Conservation (phyloP, 179 eudicot genomes). For the Camellia oleifera region DNA sequence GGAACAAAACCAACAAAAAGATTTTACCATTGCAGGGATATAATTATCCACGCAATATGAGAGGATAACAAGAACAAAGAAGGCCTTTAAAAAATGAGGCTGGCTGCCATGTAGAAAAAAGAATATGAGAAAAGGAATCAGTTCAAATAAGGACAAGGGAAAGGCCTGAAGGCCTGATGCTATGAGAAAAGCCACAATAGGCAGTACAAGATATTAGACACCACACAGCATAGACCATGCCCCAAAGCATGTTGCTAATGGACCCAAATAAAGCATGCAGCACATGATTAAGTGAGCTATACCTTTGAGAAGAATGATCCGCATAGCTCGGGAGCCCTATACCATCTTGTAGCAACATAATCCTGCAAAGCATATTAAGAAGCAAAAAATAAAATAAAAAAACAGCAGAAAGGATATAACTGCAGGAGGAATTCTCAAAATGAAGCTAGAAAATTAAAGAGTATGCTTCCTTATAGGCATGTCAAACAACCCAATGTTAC, state of each 20-base stretch:
- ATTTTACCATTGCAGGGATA: not conserved
- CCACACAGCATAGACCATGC: not conserved
- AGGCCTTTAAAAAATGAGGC: not conserved
- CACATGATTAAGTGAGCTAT: not conserved
- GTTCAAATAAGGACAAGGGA: not conserved
- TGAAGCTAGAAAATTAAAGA: too few relatives aligned
- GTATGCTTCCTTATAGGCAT: too few relatives aligned
- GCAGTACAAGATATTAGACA: not conserved
- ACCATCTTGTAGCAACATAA: constrained; percentile 96
- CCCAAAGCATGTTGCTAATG: constrained; percentile 8
- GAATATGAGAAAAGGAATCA: not conserved
- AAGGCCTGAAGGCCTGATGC: not conserved
- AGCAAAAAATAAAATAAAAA: not conserved
- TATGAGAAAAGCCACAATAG: constrained; percentile 1
- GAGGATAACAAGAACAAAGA: not conserved
- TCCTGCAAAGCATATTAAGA: constrained; percentile 45
- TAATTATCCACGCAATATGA: not conserved
- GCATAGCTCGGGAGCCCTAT: constrained; percentile 94
- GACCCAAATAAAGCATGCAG: not conserved
- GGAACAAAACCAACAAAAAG: not conserved
- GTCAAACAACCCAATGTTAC: too few relatives aligned
- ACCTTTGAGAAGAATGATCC: constrained; percentile 77
- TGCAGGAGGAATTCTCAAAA: too few relatives aligned
- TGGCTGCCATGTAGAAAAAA: not conserved
- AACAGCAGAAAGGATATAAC: too few relatives aligned